Base-by-base conservation (phyloP, 2,329 filamentous ascomycete species). In the Talaromyces rugulosus region DNA sequence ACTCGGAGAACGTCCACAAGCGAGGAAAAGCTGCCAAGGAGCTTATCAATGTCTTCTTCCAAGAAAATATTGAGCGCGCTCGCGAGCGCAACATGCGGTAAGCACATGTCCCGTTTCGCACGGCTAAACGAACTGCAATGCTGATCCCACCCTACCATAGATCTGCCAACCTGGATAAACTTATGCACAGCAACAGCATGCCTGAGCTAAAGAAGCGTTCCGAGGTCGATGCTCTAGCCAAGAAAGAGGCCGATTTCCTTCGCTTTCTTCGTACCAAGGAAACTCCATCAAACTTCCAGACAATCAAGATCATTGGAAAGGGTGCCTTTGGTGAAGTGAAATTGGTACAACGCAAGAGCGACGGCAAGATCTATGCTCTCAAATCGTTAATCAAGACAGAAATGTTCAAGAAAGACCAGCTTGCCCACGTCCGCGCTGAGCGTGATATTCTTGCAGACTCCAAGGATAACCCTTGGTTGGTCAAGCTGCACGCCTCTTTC, bases 361-460 rank as follows among this genome's bases (percentile, higher is more conserved):
- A 98, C 72, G 92, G 91, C 78, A 96, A 96, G 79, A 93, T 99
- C 66, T 99, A 98, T 71, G 95, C 95, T 64, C 89, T 99, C 83
- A 99, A 99, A 82, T 98, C 94, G 53, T 83, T 99, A 68, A 92
- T 99, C 78, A 99, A 99, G 83, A 92, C 92, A 56, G 95, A 99
- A 78, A 99, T 99, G 95, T 97, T 97, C 82, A 97, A 96, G 81
- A 97, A 96, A 79, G 95, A 99, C 74, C 95, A 99, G 77, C 82
- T 99, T 64, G 95, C 95, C 18, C 95, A 99, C 79, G 95, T 99
- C 64, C 92, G 96, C 66, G 93, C 95, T 59, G 95, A 99, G 80
- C 88, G 95, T 83, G 95, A 99, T 76, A 98, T 99, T 69, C 82
- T 99, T 66, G 95, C 95, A 65, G 96, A 99, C 77, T 96, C 94